Evolutionary conservation across 2,329 filamentous ascomycete species (phyloP).

Genomic region (Colletotrichum shisoi): DNA sequence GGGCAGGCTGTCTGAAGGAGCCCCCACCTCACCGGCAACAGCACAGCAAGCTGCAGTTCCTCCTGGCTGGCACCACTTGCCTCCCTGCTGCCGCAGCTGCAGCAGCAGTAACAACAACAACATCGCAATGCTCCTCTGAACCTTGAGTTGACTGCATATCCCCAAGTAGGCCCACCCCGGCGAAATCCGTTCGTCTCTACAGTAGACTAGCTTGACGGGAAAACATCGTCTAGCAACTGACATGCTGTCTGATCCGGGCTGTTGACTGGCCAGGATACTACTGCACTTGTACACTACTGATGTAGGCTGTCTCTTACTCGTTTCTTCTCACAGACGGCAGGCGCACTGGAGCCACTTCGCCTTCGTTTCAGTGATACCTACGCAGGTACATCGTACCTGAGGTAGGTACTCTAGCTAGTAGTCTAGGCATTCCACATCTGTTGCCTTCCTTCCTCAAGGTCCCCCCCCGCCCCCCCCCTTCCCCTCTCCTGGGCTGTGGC

Average conservation of each 20-base stretch:
- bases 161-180: not conserved
- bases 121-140: constrained; percentile 10
- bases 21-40: constrained; percentile 37
- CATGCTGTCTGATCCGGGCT: constrained; percentile 8
- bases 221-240: not conserved
- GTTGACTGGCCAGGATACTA: constrained; percentile 6
- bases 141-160: constrained; percentile 21
- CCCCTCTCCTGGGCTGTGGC: constrained; percentile 17
- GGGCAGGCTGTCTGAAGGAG: constrained; percentile 27
- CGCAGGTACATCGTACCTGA: no score
- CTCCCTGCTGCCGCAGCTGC: not conserved
- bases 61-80: constrained; percentile 10
- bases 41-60: constrained; percentile 16
- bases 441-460: constrained; percentile 2
- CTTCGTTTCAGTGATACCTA: not conserved
- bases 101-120: not conserved
- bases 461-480: not conserved
- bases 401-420: no score
- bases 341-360: constrained; percentile 4
- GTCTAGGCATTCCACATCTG: not conserved
- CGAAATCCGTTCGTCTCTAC: constrained; percentile 10
- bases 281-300: not conserved
- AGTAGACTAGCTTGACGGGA: not conserved
- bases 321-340: constrained; percentile 2
- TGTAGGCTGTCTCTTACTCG: not conserved